Conservation (phyloP, 257 asterid species). For the Voacanga thouarsii region DNA sequence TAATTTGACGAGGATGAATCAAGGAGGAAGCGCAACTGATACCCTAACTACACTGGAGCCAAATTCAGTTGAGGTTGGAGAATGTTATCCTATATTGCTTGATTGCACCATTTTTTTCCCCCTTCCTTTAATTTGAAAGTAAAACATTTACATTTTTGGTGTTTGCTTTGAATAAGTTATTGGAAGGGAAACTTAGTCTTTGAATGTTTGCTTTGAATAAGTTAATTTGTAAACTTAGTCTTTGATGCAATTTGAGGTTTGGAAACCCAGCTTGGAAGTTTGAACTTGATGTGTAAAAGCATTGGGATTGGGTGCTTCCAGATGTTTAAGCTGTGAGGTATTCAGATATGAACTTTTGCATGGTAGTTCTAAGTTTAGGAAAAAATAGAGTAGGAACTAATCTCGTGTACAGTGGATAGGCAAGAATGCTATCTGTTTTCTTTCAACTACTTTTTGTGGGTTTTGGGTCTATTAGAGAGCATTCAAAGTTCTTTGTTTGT, state of each 20-base stretch:
- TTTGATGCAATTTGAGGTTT: background rate
- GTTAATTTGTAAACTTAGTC: background rate
- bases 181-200: no score
- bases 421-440: background rate
- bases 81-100: background rate
- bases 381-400: background rate
- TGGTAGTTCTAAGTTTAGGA: background rate
- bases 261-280: background rate
- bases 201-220: background rate
- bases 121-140: background rate
- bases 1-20: slow-evolving; percentile 61
- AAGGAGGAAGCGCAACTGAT: slow-evolving; percentile 52
- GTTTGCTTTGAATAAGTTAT: background rate
- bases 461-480: background rate
- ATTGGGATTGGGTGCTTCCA: background rate
- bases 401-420: background rate
- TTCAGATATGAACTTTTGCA: background rate
- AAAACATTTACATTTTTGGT: background rate
- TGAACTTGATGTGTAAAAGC: background rate
- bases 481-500: background rate
- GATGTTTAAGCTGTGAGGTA: background rate
- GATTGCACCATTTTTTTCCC: background rate
- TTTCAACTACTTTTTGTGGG: background rate
- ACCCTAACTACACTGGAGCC: slow-evolving; percentile 38
- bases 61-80: slow-evolving; percentile 53